These are phyloP conservation scores for Parachaetomium inaequale DNA, from an alignment of 495 filamentous ascomycete genomes.

Conservation along the genomic window DNA sequence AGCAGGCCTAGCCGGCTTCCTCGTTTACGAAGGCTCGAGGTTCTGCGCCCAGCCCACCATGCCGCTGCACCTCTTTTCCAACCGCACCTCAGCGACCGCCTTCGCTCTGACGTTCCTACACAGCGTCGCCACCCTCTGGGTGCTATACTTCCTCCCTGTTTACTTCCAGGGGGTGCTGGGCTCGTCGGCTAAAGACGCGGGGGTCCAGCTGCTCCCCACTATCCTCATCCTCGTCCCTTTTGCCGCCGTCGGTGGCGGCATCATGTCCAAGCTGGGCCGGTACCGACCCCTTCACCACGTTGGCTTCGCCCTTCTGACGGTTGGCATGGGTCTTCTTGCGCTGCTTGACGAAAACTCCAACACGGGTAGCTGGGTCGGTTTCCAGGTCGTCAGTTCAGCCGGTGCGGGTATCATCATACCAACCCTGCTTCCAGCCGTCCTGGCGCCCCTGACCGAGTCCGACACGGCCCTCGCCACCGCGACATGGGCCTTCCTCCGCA, in stretches of 20 bases:
- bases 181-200: slow-evolving; percentile 32
- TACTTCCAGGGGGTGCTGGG: slow-evolving; percentile 46
- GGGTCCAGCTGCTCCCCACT: slow-evolving; percentile 40
- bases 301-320: slow-evolving; percentile 36
- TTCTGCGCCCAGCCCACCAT: no score
- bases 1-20: no score
- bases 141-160: slow-evolving; percentile 46
- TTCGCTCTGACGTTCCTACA: slow-evolving; percentile 62
- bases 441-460: slow-evolving; percentile 34
- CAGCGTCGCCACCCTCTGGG: slow-evolving; percentile 56
- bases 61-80: no score
- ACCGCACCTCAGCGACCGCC: no score
- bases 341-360: slow-evolving; percentile 22
- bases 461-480: slow-evolving; percentile 42
- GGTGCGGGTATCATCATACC: slow-evolving; percentile 34
- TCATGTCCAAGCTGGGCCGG: slow-evolving; percentile 41
- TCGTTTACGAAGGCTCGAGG: no score
- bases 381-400: slow-evolving; percentile 12
- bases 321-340: slow-evolving; percentile 45
- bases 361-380: not conserved
- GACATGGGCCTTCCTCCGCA: slow-evolving; percentile 45
- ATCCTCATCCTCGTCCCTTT: slow-evolving; percentile 32
- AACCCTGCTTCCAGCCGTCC: slow-evolving; percentile 39
- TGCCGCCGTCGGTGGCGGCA: slow-evolving; percentile 30
- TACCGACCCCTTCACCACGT: slow-evolving; percentile 44